phyloP scores from a whole-genome alignment of 1,139 yeast species.

The Suhomyces wounanorum region DNA sequence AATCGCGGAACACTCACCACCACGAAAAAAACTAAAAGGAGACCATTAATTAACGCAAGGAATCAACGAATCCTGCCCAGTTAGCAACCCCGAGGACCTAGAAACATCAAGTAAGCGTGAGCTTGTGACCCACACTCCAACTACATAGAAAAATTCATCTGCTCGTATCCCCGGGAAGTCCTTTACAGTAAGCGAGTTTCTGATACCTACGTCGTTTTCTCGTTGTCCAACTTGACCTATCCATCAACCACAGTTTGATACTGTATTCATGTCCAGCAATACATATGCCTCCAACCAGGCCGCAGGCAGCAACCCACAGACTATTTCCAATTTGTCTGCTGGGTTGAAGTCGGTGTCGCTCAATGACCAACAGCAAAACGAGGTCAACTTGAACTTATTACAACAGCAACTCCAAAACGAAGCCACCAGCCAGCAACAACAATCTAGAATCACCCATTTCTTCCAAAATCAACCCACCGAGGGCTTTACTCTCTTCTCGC shows the following conservation, averaged over 20 bases:
- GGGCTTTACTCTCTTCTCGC: constrained; percentile 87
- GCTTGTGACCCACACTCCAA: background rate
- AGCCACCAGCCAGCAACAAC: constrained; percentile 39
- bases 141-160: background rate
- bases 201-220: background rate
- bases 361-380: constrained; percentile 45
- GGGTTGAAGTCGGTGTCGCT: constrained; percentile 51
- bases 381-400: constrained; percentile 40
- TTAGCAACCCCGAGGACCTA: background rate
- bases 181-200: background rate
- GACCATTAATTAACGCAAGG: background rate
- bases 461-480: constrained; percentile 77
- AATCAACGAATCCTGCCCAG: background rate
- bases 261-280: constrained; percentile 12
- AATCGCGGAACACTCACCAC: background rate
- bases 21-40: constrained; percentile 4
- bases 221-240: background rate
- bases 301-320: constrained; percentile 14
- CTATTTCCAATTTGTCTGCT: constrained; percentile 51
- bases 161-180: background rate
- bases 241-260: background rate
- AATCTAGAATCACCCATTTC: constrained; percentile 67
- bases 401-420: constrained; percentile 47
- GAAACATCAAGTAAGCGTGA: background rate
- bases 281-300: constrained; percentile 9